Conservation (phyloP, 805 yeast genomes). For the Torulaspora indica region DNA sequence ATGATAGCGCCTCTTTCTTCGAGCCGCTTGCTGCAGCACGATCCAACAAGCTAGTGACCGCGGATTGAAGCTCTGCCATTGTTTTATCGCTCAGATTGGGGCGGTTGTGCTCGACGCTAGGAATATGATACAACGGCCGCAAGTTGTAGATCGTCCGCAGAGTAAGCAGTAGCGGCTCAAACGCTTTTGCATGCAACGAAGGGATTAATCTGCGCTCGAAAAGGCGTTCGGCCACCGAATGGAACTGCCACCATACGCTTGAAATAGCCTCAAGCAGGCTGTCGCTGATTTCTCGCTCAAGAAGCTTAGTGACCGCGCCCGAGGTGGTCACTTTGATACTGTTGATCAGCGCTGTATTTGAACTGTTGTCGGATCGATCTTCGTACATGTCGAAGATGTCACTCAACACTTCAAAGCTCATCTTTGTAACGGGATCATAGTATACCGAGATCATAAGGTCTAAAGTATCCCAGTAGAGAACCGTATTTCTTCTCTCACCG, state of each 20-base stretch:
- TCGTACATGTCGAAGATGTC: conserved; percentile 8
- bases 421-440: conserved; percentile 5
- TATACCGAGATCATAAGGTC: conserved; percentile 11
- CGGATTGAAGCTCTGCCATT: not conserved
- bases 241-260: conserved; percentile 20
- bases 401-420: conserved; percentile 4
- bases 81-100: not conserved
- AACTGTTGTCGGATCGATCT: conserved; percentile 1
- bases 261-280: conserved; percentile 11
- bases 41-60: not conserved
- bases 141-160: conserved; percentile 9
- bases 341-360: conserved; percentile 2
- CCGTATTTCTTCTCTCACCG: conserved; percentile 3
- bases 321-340: conserved; percentile 4
- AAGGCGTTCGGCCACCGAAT: conserved; percentile 1
- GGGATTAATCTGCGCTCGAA: conserved; percentile 10
- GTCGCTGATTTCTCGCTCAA: not conserved
- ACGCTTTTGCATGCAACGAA: not conserved
- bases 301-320: not conserved
- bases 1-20: not conserved
- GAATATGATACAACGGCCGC: conserved; percentile 6
- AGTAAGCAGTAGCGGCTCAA: not conserved
- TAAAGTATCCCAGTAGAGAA: conserved; percentile 11
- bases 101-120: not conserved
- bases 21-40: not conserved